These are phyloP conservation scores for Paratinospora sagittata DNA, from an alignment of 164 flowering plant genomes.

Conservation along the genomic window DNA sequence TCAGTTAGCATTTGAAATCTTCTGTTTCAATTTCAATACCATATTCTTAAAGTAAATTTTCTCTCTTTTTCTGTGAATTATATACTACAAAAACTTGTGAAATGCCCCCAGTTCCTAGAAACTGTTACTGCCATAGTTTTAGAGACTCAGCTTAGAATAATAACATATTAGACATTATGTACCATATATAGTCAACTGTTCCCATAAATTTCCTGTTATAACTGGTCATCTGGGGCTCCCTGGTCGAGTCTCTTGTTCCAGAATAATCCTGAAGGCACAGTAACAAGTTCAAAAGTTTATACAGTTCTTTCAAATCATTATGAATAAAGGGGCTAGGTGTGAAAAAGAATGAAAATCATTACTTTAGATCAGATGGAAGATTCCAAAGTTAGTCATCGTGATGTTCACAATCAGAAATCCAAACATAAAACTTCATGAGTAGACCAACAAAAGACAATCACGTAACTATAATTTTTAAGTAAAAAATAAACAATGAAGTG, in stretches of 20 bases:
- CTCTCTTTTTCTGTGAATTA: background rate
- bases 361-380: conserved; percentile 1
- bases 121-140: background rate
- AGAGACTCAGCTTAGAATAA: too few species aligned
- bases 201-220: conserved; percentile 78
- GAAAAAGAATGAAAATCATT: conserved; percentile 1
- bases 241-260: conserved; percentile 65
- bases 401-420: background rate
- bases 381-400: background rate
- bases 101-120: background rate
- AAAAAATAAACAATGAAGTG: background rate
- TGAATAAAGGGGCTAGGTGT: too few species aligned
- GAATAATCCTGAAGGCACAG: conserved; percentile 42
- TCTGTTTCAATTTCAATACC: background rate
- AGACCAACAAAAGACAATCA: background rate
- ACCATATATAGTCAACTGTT: conserved; percentile 97
- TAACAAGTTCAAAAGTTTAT: too few species aligned
- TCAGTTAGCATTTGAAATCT: conserved; percentile 6
- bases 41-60: too few species aligned
- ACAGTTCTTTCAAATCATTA: background rate
- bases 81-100: background rate
- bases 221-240: conserved; percentile 88
- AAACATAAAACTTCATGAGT: background rate
- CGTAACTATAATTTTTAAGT: background rate
- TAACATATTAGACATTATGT: conserved; percentile 12